These are phyloP conservation scores for Microcos paniculata DNA, from an alignment of 345 rosid species.

Conservation along the genomic window DNA sequence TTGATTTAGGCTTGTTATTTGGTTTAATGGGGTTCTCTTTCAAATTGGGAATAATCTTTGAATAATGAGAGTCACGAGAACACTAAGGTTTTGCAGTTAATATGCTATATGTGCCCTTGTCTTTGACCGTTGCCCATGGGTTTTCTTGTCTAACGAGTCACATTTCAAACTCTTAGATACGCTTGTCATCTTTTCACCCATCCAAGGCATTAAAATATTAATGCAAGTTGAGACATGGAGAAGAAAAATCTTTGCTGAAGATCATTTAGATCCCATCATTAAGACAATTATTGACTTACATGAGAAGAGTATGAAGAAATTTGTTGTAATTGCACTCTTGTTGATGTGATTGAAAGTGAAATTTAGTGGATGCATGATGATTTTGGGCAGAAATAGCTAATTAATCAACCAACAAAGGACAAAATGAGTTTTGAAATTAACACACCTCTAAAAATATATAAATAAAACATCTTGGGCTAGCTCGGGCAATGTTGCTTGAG, in stretches of 20 bases:
- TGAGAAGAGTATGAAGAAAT: neutral
- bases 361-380: neutral
- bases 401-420: neutral
- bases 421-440: neutral
- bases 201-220: neutral
- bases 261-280: neutral
- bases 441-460: neutral
- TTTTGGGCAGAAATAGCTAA: neutral
- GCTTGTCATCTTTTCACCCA: neutral
- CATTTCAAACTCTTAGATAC: neutral
- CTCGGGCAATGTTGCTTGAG: neutral
- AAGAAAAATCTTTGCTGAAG: neutral
- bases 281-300: neutral
- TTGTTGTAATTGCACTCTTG: neutral
- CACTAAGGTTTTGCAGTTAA: neutral
- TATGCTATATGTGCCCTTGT: neutral
- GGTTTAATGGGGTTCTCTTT: neutral
- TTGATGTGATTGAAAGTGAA: neutral
- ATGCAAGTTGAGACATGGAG: neutral
- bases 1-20: neutral
- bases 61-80: slow-evolving; percentile 8
- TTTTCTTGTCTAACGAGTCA: neutral
- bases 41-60: neutral
- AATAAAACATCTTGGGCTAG: neutral
- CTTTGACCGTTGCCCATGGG: neutral